A percentile compares a stretch with the other conserved stretches of the same genome.
These are phyloP conservation scores for Circinella minor DNA, from an alignment of 371 early-diverging fungal species.

Conservation along the genomic window DNA sequence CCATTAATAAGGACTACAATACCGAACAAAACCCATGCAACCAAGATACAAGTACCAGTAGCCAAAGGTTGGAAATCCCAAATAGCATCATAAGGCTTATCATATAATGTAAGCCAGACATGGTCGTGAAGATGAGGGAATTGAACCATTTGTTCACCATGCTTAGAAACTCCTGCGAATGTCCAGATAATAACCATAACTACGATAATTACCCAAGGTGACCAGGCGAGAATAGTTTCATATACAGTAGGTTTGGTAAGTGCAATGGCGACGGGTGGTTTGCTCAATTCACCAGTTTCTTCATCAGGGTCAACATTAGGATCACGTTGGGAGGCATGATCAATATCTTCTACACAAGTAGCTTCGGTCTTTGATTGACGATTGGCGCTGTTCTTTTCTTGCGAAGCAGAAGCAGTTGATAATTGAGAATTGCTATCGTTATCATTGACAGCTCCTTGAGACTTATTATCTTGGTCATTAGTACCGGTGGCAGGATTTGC, in stretches of 20 bases:
- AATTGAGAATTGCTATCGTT: neutral
- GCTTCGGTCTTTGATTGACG: neutral
- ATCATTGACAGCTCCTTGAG: neutral
- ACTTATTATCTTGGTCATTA: neutral
- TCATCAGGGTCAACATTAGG: conserved; percentile 11
- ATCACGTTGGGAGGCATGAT: neutral
- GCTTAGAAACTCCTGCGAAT: conserved; percentile 34
- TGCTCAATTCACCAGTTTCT: conserved; percentile 4
- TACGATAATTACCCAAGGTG: conserved; percentile 52
- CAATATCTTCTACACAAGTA: conserved; percentile 4
- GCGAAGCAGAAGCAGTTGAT: neutral
- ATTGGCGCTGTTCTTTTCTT: neutral
- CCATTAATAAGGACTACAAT: conserved; percentile 40
- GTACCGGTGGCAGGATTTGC: conserved; percentile 11
- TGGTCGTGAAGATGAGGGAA: conserved; percentile 49
- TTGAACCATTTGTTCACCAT: conserved; percentile 36
- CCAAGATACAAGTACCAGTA: conserved; percentile 53
- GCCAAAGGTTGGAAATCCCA: conserved; percentile 57
- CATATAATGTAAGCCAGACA: conserved; percentile 49
- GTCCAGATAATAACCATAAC: conserved; percentile 55
- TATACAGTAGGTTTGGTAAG: conserved; percentile 35
- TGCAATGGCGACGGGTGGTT: neutral
- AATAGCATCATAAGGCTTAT: conserved; percentile 46
- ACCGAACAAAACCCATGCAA: conserved; percentile 35
- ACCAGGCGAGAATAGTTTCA: conserved; percentile 48